Base-by-base conservation (phyloP, 78 protist species). In the Cavenderia fasciculata region DNA sequence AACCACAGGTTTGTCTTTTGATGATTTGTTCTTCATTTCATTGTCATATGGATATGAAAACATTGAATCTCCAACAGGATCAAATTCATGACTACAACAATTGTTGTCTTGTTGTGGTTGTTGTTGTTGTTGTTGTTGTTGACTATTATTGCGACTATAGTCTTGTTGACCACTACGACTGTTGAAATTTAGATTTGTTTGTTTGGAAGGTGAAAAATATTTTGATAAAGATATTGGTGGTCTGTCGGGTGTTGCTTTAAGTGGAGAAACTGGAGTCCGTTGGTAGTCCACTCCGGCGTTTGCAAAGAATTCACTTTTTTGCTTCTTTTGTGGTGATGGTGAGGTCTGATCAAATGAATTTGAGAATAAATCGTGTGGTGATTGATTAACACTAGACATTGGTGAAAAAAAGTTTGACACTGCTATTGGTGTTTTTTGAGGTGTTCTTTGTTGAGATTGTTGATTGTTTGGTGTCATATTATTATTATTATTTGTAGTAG, bases 291-390 rank as follows among this genome's bases (percentile, higher is more conserved):
- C 69, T 4, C 21, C n/a, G 63, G 63, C n/a, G 8, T 57, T 36
- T 3, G 27, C 10, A 34, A 63, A 63, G 72, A 38, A 63, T 40
- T 63, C 38, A 19, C 51, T 38, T 63, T 47, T 31, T 31, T 63
- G 72, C n/a, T 63, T 63, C 72, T 63, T 63, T 16, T 63, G 10
- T 2, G 72, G 72, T 36, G 72, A 63, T 36, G 72, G 72, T 19
- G 63, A 57, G 63, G 63, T 57, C n/a, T n/a, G n/a, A n/a, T n/a
- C n/a, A n/a, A 6, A 44, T 11, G 10, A 6, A 10, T 44, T 44
- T 44, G 6, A 10, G 49, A 11, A 10, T 11, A 23, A 36, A 57
- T 57, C 41, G 63, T 27, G 34, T 27, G 10, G 63, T 25, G 27
- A 5, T 57, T 18, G 63, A 57, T 4, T 11, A 2, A 3, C 33